These are phyloP conservation scores for Pseudisothecium myosuroides DNA, from an alignment of 225 moss, liverwort and hornwort species.

Conservation along the genomic window DNA sequence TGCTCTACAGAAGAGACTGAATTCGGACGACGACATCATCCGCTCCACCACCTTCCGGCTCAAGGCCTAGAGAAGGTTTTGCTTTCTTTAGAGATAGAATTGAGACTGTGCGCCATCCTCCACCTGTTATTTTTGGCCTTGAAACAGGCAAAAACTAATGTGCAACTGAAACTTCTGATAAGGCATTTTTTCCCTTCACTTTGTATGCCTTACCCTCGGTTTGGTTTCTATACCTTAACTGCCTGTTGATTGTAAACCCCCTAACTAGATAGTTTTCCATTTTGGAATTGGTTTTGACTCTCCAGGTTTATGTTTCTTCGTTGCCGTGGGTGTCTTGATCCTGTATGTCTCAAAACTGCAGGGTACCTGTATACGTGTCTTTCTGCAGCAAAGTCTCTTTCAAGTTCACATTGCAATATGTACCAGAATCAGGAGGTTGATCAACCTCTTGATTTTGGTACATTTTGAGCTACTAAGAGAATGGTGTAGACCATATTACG, in stretches of 20 bases:
- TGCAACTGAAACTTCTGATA: neutral
- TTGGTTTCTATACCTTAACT: neutral
- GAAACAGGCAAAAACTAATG: constrained; percentile 17
- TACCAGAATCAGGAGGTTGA: neutral
- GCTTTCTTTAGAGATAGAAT: constrained; percentile 16
- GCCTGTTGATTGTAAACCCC: neutral
- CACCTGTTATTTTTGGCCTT: constrained; percentile 24
- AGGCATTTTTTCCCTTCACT: neutral
- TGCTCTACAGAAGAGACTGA: constrained; percentile 75
- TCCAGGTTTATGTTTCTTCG: neutral
- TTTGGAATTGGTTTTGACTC: neutral
- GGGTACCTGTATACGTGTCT: neutral
- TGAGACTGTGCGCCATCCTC: neutral
- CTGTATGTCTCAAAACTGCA: neutral
- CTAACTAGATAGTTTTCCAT: neutral
- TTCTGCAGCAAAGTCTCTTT: neutral
- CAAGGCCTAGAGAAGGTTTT: constrained; percentile 44
- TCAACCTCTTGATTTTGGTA: too few species aligned
- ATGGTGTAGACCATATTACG: neutral
- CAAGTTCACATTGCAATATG: neutral
- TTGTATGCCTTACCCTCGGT: neutral
- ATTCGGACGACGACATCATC: constrained; percentile 89
- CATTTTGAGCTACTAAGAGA: too few species aligned
- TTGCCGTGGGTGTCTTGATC: neutral
- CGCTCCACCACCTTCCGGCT: constrained; percentile 89